phyloP scores from a whole-genome alignment of 140 eudicot genomes.

The Erigeron philadelphicus region DNA sequence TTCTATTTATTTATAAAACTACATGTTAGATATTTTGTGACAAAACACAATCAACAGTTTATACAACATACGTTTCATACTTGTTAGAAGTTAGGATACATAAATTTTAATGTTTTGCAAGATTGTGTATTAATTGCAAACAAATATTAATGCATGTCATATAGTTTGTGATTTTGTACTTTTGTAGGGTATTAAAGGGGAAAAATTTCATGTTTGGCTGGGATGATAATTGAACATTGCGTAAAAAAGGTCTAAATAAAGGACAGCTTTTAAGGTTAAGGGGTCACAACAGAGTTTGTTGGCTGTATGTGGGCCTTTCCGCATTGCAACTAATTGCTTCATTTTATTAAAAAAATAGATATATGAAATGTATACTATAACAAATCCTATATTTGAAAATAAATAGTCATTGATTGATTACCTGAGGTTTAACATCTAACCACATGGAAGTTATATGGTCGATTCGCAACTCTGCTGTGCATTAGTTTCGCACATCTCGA shows the following conservation, averaged over 20 bases:
- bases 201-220: constrained; percentile 1
- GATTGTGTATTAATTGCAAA: background rate
- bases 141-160: background rate
- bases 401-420: too few species aligned
- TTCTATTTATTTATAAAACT: too few species aligned
- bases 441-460: background rate
- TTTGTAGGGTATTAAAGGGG: constrained; percentile 8
- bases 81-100: background rate
- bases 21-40: too few species aligned
- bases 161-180: background rate
- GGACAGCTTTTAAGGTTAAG: constrained; percentile 27
- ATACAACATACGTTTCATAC: background rate
- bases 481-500: background rate
- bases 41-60: background rate
- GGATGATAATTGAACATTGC: constrained; percentile 26
- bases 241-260: constrained; percentile 18
- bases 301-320: constrained; percentile 1
- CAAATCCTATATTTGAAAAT: too few species aligned
- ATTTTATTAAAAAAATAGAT: background rate
- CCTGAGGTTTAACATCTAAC: too few species aligned
- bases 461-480: background rate
- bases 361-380: too few species aligned
- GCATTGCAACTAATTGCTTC: background rate
- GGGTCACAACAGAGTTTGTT: constrained; percentile 26
- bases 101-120: background rate